Evolutionary conservation across 371 early-diverging fungal genomes (phyloP).

Genomic region (Conidiobolus coronatus): DNA sequence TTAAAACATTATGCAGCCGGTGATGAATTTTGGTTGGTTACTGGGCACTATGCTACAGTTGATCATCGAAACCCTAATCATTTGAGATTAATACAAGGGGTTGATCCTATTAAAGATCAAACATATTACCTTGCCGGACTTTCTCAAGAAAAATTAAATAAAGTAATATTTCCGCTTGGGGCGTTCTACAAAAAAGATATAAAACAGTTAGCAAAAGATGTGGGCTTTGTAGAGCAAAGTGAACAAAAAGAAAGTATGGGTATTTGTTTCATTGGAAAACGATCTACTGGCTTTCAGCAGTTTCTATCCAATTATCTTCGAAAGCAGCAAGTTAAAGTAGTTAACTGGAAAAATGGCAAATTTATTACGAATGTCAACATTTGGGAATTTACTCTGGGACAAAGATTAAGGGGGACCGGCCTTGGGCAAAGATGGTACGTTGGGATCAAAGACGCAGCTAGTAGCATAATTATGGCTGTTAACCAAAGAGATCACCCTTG

Average conservation of each 20-base stretch:
- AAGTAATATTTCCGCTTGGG: conserved; percentile 65
- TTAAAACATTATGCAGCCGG: conserved; percentile 10
- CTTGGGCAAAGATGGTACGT: not conserved
- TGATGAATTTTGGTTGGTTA: conserved; percentile 7
- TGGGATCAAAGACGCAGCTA: not conserved
- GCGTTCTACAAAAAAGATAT: conserved; percentile 41
- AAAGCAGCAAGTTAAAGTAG: not conserved
- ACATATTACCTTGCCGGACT: conserved; percentile 73
- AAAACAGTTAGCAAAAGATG: conserved; percentile 32
- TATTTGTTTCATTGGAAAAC: conserved; percentile 82
- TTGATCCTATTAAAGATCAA: conserved; percentile 70
- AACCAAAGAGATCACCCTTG: not conserved
- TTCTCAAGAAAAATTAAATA: conserved; percentile 16
- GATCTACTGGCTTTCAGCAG: not conserved
- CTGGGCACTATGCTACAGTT: conserved; percentile 70
- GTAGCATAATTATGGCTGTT: not conserved
- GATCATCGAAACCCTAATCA: conserved; percentile 7
- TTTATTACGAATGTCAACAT: not conserved
- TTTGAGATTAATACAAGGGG: conserved; percentile 12
- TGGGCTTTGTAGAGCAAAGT: conserved; percentile 24
- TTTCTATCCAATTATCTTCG: not conserved
- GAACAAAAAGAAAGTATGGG: conserved; percentile 82
- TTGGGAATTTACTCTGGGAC: not conserved
- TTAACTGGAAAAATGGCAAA: not conserved
- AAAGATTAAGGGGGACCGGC: not conserved